Evolutionary conservation across 306 rosid species (phyloP).

Genomic region (Elaeagnus macrophylla): DNA sequence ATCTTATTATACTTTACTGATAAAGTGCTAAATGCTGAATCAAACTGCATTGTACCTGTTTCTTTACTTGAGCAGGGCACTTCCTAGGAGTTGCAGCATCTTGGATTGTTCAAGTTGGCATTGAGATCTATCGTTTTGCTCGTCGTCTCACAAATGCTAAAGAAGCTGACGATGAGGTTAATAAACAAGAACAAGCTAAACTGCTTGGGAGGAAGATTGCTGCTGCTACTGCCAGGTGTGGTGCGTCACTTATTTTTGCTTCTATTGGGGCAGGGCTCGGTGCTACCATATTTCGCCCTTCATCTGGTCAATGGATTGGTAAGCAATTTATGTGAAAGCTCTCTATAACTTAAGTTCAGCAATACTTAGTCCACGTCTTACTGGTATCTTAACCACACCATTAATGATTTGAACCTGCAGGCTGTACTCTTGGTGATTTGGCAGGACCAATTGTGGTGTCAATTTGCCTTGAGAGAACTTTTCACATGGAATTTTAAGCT

Average conservation of each 20-base stretch:
- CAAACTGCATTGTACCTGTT: constrained; percentile 17
- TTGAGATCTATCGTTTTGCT: constrained; percentile 39
- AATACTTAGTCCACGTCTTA: neutral
- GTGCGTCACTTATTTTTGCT: constrained; percentile 63
- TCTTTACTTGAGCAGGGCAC: constrained; percentile 36
- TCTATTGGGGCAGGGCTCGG: constrained; percentile 80
- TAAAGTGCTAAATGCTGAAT: constrained; percentile 4
- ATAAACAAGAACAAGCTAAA: constrained; percentile 24
- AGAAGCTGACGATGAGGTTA: constrained; percentile 28
- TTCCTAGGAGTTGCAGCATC: constrained; percentile 71
- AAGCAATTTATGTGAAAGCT: constrained; percentile 17
- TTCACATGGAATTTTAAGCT: constrained; percentile 31
- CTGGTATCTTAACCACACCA: neutral
- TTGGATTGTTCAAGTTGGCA: constrained; percentile 72
- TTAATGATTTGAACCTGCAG: constrained; percentile 26
- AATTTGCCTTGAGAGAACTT: constrained; percentile 24
- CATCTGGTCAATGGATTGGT: constrained; percentile 77
- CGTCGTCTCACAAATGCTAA: constrained; percentile 9
- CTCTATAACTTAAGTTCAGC: neutral
- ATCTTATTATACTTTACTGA: neutral
- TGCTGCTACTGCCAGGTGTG: constrained; percentile 43
- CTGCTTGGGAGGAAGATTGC: constrained; percentile 39
- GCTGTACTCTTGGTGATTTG: constrained; percentile 67
- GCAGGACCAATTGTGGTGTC: constrained; percentile 66
- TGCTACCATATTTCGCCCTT: constrained; percentile 57